Percentiles rank a stretch among this genome's conserved stretches.
phyloP scores from a whole-genome alignment of 768 basidiomycete genomes.

The Calocybe cyanea region DNA sequence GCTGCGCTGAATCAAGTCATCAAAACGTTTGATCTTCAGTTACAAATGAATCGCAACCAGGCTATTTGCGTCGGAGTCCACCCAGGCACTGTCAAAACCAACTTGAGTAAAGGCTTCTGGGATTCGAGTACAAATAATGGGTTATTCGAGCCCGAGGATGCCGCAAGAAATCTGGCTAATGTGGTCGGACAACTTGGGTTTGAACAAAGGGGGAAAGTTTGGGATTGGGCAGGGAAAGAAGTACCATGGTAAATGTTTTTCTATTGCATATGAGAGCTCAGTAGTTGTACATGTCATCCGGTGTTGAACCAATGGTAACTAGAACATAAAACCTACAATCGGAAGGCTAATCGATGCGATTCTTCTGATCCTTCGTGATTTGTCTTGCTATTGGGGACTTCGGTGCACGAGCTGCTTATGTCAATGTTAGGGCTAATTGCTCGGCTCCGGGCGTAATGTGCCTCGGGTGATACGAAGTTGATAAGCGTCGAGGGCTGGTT shows the following conservation, averaged over 20 bases:
- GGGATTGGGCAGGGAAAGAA: constrained; percentile 56
- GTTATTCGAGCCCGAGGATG: constrained; percentile 47
- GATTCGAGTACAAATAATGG: constrained; percentile 29
- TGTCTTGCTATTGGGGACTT: no score
- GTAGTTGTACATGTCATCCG: no score
- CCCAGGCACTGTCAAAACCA: constrained; percentile 59
- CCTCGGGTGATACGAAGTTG: neutral
- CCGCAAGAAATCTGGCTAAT: constrained; percentile 41
- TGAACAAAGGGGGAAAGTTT: constrained; percentile 45
- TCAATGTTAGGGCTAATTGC: no score
- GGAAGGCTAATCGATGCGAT: neutral
- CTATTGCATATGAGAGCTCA: no score
- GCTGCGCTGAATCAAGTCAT: constrained; percentile 62
- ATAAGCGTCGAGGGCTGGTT: neutral
- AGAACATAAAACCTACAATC: neutral
- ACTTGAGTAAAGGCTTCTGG: constrained; percentile 55
- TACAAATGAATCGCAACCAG: constrained; percentile 40
- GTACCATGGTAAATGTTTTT: constrained; percentile 38
- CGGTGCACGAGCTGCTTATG: no score
- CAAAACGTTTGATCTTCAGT: constrained; percentile 55
- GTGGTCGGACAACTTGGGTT: constrained; percentile 39
- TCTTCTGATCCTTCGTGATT: neutral
- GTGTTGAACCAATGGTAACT: no score
- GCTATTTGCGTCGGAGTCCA: constrained; percentile 56
- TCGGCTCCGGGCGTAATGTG: no score